These are phyloP conservation scores for Microdochium paspali DNA, from an alignment of 2,329 filamentous ascomycete genomes.

Conservation along the genomic window DNA sequence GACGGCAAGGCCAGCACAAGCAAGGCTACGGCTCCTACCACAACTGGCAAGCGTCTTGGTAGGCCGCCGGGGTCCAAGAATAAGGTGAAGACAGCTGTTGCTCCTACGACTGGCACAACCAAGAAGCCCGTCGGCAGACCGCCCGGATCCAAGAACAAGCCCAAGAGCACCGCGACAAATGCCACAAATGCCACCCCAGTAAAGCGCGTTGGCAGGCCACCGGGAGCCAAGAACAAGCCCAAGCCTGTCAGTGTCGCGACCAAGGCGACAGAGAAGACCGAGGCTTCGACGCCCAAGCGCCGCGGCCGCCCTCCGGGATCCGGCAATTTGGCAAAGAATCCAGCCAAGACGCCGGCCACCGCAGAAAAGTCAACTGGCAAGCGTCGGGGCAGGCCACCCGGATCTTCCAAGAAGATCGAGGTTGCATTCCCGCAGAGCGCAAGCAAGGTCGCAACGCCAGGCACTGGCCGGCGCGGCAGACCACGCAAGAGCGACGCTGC, in stretches of 20 bases:
- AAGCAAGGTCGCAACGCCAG: constrained; percentile 1
- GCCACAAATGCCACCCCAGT: neutral
- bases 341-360: neutral
- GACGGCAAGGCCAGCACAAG: neutral
- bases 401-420: neutral
- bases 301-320: neutral
- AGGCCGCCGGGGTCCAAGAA: constrained; percentile 3
- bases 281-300: neutral
- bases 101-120: neutral
- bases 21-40: neutral
- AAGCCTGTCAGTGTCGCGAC: constrained; percentile 1
- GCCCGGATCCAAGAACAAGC: neutral
- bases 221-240: constrained; percentile 6
- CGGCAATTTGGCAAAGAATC: neutral
- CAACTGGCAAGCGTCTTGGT: neutral
- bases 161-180: too few relatives aligned
- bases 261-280: neutral
- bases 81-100: constrained; percentile 4
- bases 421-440: constrained; percentile 2
- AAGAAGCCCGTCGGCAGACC: neutral
- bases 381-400: neutral
- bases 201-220: neutral
- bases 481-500: constrained; percentile 19
- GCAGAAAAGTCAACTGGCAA: constrained; percentile 1
- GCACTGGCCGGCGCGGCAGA: constrained; percentile 18